Evolutionary conservation across 495 filamentous ascomycete species (phyloP).

Genomic region (Cudoniella acicularis): DNA sequence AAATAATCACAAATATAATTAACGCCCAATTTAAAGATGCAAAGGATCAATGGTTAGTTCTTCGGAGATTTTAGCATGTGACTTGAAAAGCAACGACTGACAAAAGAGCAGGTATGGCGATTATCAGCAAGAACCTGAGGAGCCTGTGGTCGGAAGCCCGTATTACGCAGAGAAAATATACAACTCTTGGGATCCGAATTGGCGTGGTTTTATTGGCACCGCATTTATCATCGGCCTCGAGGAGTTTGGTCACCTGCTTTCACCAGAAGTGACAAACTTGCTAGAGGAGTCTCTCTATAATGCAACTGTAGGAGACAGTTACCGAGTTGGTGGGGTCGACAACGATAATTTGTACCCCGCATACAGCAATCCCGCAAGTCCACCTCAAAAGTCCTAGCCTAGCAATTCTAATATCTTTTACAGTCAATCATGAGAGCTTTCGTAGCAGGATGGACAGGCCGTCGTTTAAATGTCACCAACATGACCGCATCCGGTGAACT

Average conservation of each 20-base stretch:
- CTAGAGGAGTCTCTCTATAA: conserved; percentile 34
- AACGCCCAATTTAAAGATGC: conserved; percentile 34
- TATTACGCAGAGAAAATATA: conserved; percentile 34
- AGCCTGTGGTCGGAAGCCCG: conserved; percentile 34
- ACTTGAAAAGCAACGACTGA: not conserved
- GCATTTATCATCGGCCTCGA: conserved; percentile 36
- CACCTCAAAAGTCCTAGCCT: too few species aligned
- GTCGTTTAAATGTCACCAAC: conserved; percentile 33
- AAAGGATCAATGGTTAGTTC: conserved; percentile 26
- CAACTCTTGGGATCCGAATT: conserved; percentile 41
- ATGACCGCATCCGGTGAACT: conserved; percentile 35
- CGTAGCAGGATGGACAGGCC: conserved; percentile 34
- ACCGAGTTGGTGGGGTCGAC: conserved; percentile 41
- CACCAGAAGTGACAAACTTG: conserved; percentile 24
- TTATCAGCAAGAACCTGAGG: conserved; percentile 36
- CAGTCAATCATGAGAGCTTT: conserved; percentile 40
- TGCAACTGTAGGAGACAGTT: conserved; percentile 35
- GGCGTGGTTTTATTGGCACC: conserved; percentile 40
- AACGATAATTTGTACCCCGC: conserved; percentile 42
- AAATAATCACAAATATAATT: conserved; percentile 39
- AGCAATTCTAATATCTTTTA: too few species aligned
- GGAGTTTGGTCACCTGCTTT: conserved; percentile 35
- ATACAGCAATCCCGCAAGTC: conserved; percentile 34
- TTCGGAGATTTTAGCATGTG: not conserved
- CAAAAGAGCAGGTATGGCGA: conserved; percentile 28